Base-by-base conservation (phyloP, 2,329 filamentous ascomycete genomes). In the Apiospora koreana region DNA sequence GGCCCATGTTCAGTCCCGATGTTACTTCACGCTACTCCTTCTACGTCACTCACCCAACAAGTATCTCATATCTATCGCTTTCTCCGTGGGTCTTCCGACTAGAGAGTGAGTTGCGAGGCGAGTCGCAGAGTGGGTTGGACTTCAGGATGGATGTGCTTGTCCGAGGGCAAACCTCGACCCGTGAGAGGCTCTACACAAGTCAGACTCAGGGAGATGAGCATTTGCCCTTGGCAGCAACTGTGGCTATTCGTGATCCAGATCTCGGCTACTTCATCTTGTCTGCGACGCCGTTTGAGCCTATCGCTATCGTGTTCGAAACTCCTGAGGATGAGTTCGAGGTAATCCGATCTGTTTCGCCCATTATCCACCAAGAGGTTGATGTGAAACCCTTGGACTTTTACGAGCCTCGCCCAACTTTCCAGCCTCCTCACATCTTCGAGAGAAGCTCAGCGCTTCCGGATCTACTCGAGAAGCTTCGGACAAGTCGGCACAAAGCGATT, bases 381-480 rank as follows among this genome's bases (percentile, higher is more conserved):
- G 82, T 84, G 73, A 81, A 84, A 58, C 86, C 84, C 31, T 79
- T 86, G 69, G 83, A 86, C 68, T 85, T 89, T 65, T 89, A 86
- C 76, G 88, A 90, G 75, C 88, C 89, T n/a, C 88, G 92, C 50
- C 91, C 89, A 54, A 84, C 88, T 1, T 93, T 91, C 81, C 88
- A 91, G 74, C 86, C 90, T 8, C 86, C 91, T 23, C 86, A 88
- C 70, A 83, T 83, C 9, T 89, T 94, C 70, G 88, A 88, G 69
- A 83, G 87, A 70, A 80, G 81, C 9, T 91, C 89, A 5, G 82
- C 84, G 31, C 79, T 93, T 10, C 87, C 89, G 2, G 79, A 79
- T 38, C 81, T 91, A 65, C 82, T 91, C 16, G 86, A 89, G 67
- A 82, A 83, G 62, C 80, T 90, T 46, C 86, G 87, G 65, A 89